Evolutionary conservation across 495 filamentous ascomycete genomes (phyloP), one percentile per base, ranked within the genome.

Genomic region (Podospora pseudocomata): DNA sequence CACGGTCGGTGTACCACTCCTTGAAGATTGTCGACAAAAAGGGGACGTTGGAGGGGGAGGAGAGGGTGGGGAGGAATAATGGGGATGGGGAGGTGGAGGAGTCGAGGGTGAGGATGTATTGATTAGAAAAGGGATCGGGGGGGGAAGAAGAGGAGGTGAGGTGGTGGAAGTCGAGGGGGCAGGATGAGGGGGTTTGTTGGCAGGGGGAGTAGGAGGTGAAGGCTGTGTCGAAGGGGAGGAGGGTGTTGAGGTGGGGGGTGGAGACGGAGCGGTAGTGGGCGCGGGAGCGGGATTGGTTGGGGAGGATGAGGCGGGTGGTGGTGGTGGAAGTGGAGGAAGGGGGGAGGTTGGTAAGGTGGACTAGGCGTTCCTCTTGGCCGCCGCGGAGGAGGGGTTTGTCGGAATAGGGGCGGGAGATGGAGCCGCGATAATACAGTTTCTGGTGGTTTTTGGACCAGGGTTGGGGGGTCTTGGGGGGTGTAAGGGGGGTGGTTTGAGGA

Each of bases 1-100:
- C 73, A 0, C 92, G 85, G 26, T 86, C 84, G 64, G 89, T 88
- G 74, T 86, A 92, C 92, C 92, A 95, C 69, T 91, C 86, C 4
- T 86, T 81, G 76, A 93, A 93, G 3, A 93, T 79, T 0, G 82
- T 81, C 0, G 87, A 83, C 44, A 87, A 83, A 70, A 95, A 86
- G 0, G 90, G 89, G 1, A 92, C 77, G 58, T 82, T 86, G 68
- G 77, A 77, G n/a, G 39, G 9, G 1, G 86, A 88, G 26, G 90
- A 78, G 70, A 93, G 86, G 1, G 85, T 84, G 2, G 86, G 72
- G 72, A 92, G 87, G 56, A 91, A 81, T 39, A 87, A 85, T 20
- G 77, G 84, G 75, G 91, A 87, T 16, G 89, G 90, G 0, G 61
- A 86, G 86, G 72, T 92, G 30, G 30, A 89, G 3, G 86, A 80